phyloP scores from a whole-genome alignment of 306 rosid genomes.

The Begonia loranthoides region DNA sequence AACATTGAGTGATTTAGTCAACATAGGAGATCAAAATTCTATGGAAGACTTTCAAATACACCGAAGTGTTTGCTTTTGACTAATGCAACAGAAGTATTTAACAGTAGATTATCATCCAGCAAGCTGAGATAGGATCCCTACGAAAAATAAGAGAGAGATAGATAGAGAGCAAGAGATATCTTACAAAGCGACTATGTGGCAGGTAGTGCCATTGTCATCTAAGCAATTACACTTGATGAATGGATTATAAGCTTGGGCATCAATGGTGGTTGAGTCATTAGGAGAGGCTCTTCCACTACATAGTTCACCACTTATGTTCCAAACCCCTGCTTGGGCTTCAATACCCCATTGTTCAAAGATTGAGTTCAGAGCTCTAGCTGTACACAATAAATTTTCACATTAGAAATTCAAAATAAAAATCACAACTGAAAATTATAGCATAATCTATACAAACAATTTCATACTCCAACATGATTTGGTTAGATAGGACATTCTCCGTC shows the following conservation, averaged over 20 bases:
- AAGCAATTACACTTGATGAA: slow-evolving; percentile 59
- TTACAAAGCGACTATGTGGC: slow-evolving; percentile 26
- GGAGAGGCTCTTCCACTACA: slow-evolving; percentile 51
- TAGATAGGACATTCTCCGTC: too few relatives aligned
- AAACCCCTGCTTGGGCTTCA: slow-evolving; percentile 13
- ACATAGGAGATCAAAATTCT: too few relatives aligned
- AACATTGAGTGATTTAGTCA: neutral
- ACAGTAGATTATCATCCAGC: too few relatives aligned
- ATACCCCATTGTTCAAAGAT: slow-evolving; percentile 41
- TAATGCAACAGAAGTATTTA: too few relatives aligned
- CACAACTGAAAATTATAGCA: too few relatives aligned
- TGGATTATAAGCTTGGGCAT: slow-evolving; percentile 10
- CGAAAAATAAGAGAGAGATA: slow-evolving; percentile 1
- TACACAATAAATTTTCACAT: neutral
- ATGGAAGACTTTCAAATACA: too few relatives aligned
- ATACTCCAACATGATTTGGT: too few relatives aligned
- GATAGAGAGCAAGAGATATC: slow-evolving; percentile 23
- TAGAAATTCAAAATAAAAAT: too few relatives aligned
- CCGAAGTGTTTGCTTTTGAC: too few relatives aligned
- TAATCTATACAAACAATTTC: too few relatives aligned
- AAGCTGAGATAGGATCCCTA: neutral
- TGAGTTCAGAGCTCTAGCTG: slow-evolving; percentile 48
- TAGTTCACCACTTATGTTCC: slow-evolving; percentile 60
- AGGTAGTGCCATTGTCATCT: slow-evolving; percentile 16
- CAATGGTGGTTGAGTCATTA: slow-evolving; percentile 12